phyloP scores from a whole-genome alignment of 2,329 filamentous ascomycete species.

The Phaeosphaeriaceae sp. region DNA sequence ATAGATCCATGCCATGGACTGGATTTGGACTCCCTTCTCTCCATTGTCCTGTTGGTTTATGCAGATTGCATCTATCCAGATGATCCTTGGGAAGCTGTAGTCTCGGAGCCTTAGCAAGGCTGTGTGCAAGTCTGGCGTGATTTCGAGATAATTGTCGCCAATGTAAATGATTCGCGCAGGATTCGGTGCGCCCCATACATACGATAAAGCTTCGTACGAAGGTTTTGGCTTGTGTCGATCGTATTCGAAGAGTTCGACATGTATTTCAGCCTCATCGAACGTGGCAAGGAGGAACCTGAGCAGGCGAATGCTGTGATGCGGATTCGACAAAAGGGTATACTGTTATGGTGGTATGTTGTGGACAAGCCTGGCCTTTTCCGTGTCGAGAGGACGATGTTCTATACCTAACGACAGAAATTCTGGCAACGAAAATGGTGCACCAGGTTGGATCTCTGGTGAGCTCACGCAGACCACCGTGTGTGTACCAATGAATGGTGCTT shows the following conservation, averaged over 20 bases:
- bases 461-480: background rate
- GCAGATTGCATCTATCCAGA: conserved; percentile 13
- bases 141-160: background rate
- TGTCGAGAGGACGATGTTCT: background rate
- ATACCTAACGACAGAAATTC: background rate
- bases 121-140: background rate
- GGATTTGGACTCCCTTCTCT: conserved; percentile 23
- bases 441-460: background rate
- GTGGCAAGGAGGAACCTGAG: background rate
- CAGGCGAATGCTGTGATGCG: background rate
- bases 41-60: conserved; percentile 2
- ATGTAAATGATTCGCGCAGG: conserved; percentile 6
- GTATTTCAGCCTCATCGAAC: background rate
- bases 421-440: background rate
- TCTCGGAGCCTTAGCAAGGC: conserved; percentile 13
- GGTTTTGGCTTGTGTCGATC: background rate
- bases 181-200: conserved; percentile 11
- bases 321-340: background rate
- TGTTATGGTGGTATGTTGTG: background rate
- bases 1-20: conserved; percentile 21
- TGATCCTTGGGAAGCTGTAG: background rate
- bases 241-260: conserved; percentile 1
- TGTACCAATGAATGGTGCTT: background rate
- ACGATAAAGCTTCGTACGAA: conserved; percentile 14
- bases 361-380: background rate